These are phyloP conservation scores for Penicillium goetzii DNA, from an alignment of 495 filamentous ascomycete genomes.

Conservation along the genomic window DNA sequence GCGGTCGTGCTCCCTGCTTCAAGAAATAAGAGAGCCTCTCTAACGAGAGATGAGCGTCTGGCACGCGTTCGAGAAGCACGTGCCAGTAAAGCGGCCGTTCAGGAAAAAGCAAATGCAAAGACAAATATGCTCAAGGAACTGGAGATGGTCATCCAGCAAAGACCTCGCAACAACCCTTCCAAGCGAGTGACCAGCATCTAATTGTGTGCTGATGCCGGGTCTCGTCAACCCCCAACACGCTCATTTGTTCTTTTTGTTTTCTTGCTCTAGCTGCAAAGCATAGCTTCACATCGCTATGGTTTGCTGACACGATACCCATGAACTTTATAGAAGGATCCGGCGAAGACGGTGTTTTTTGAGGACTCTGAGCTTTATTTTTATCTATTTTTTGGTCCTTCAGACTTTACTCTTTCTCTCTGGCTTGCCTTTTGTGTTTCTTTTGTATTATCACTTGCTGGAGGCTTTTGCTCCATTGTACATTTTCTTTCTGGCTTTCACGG, in stretches of 20 bases:
- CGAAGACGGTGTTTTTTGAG: slow-evolving; percentile 39
- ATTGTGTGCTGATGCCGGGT: background rate
- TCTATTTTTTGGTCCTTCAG: slow-evolving; percentile 9
- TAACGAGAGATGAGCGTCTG: slow-evolving; percentile 88
- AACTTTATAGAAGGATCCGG: slow-evolving; percentile 45
- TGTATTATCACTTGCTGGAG: slow-evolving; percentile 16
- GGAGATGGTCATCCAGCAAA: slow-evolving; percentile 82
- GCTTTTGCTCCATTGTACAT: slow-evolving; percentile 9
- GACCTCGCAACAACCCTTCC: slow-evolving; percentile 56
- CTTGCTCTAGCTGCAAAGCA: slow-evolving; percentile 8
- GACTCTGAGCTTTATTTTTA: slow-evolving; percentile 12
- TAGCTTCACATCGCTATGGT: slow-evolving; percentile 19
- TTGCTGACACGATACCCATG: slow-evolving; percentile 46
- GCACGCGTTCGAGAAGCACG: slow-evolving; percentile 88
- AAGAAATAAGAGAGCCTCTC: slow-evolving; percentile 63
- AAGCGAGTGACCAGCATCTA: slow-evolving; percentile 55
- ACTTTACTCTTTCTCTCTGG: slow-evolving; percentile 8
- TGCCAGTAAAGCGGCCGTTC: slow-evolving; percentile 63
- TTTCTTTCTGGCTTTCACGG: slow-evolving; percentile 2
- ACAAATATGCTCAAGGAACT: slow-evolving; percentile 90
- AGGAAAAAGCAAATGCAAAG: slow-evolving; percentile 75
- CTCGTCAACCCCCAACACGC: background rate
- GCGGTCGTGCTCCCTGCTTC: slow-evolving; percentile 72
- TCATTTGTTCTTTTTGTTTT: slow-evolving; percentile 11
- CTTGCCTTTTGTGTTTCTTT: slow-evolving; percentile 14